A percentile compares a stretch with the other conserved stretches of the same genome.
Conservation (phyloP, 2,329 filamentous ascomycete species). For the Aureobasidium sp. region DNA sequence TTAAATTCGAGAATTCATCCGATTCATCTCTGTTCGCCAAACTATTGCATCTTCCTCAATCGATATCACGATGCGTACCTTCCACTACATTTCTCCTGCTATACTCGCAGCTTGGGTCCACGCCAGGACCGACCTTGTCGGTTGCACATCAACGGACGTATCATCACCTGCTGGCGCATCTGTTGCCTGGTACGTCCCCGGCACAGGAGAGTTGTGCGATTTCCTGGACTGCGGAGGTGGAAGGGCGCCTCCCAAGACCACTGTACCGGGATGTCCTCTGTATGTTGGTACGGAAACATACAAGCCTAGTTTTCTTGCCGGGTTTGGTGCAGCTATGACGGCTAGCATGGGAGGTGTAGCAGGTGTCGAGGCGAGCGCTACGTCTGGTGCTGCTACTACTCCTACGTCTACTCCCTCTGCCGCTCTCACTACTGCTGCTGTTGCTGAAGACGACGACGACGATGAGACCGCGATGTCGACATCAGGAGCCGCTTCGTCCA, state of each 20-base stretch:
- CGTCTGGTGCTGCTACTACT: neutral
- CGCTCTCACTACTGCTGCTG: neutral
- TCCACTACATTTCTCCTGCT: neutral
- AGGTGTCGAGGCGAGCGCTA: neutral
- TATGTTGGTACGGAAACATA: slow-evolving; percentile 53
- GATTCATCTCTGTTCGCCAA: too few relatives aligned
- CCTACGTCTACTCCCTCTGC: neutral
- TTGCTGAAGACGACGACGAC: neutral
- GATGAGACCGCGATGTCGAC: neutral
- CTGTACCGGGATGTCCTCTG: slow-evolving; percentile 52
- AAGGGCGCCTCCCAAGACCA: slow-evolving; percentile 46
- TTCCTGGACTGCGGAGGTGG: slow-evolving; percentile 62
- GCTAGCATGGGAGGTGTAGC: neutral
- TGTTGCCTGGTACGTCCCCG: slow-evolving; percentile 55
- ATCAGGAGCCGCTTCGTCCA: neutral
- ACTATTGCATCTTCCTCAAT: neutral
- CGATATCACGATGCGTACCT: neutral
- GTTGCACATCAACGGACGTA: slow-evolving; percentile 39
- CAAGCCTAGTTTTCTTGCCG: slow-evolving; percentile 44
- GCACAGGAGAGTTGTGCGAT: slow-evolving; percentile 57
- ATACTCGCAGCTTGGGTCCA: slow-evolving; percentile 17
- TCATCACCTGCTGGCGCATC: slow-evolving; percentile 37
- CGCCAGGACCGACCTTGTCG: slow-evolving; percentile 34
- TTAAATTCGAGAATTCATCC: neutral
- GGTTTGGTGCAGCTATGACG: slow-evolving; percentile 19